Conservation (phyloP, 129 eudicot species). For the Erigeron canadensis region DNA sequence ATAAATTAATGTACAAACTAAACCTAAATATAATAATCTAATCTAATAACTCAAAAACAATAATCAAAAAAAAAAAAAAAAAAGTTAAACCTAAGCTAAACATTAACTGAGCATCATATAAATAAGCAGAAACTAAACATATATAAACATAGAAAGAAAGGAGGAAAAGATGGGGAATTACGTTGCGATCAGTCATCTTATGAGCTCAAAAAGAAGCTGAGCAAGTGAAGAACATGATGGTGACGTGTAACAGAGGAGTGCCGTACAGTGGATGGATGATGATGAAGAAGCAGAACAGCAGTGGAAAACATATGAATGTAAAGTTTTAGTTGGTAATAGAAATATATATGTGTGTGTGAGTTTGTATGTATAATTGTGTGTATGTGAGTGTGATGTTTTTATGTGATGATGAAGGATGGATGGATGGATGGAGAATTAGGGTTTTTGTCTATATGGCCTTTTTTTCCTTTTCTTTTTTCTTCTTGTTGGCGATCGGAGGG, state of each 20-base stretch:
- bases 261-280: slow-evolving; percentile 32
- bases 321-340: slow-evolving; percentile 12
- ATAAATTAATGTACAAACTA: not conserved
- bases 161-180: slow-evolving; percentile 7
- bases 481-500: slow-evolving; percentile 22
- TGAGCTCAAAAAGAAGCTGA: slow-evolving; percentile 46
- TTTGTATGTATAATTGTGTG: slow-evolving; percentile 14
- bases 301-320: slow-evolving; percentile 51
- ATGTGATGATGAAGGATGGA: slow-evolving; percentile 10
- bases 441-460: slow-evolving; percentile 31
- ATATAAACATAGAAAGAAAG: not conserved
- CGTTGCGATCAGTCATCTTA: slow-evolving; percentile 61
- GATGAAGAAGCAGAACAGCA: slow-evolving; percentile 34
- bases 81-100: not conserved
- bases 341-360: slow-evolving; percentile 10
- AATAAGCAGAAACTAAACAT: slow-evolving; percentile 1
- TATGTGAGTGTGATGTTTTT: not conserved
- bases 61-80: not conserved
- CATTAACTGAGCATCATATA: not conserved
- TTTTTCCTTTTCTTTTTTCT: no score
- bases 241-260: slow-evolving; percentile 18
- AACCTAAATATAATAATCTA: not conserved
- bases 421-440: slow-evolving; percentile 42
- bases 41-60: not conserved
- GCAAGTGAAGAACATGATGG: slow-evolving; percentile 31